Base-by-base conservation (phyloP, 306 rosid species). In the Cucumis hystrix region DNA sequence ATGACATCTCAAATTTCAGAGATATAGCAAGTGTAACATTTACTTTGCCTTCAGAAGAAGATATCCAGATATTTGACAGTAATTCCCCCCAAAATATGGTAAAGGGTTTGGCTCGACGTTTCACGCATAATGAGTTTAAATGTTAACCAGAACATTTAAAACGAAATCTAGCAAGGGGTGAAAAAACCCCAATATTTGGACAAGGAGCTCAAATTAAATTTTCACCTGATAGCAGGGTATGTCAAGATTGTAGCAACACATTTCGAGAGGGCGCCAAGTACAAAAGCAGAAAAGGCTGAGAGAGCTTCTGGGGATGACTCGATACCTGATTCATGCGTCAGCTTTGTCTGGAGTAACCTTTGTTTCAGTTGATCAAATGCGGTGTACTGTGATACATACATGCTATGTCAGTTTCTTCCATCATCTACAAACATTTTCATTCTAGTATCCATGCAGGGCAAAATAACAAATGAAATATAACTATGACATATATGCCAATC, bases 161-260 rank as follows among this genome's bases (percentile, higher is more conserved):
- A 35, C 7, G 12, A 63, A 63, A 30, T 33, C 69, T 68, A 41
- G 25, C 75, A 5, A 17, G 30, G 55, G 74, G 16, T 68, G 74
- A 68, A 6, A 43, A 21, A 21, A 30, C 0, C 10, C 10, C n/a
- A 30, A n/a, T 17, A 39, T 39, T 66, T 3, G 5, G 45, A 41
- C 6, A 33, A 33, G 1, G 8, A 41, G 35, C 52, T n/a, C 25
- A 68, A 68, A 68, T 77, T 56, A 78, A 81, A n/a, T 28, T 74
- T 79, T 71, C 74, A 94, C 98, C 97, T 94, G 91, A 94, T 90
- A 57, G 98, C 97, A 21, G 98, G 98, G 93, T 94, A 94, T 69
- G 98, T 94, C 85, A 94, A 80, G 89, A 90, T 78, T 17, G 98
- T 89, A 18, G 98, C 97, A 6, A 87, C 90, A 78, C 98, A 92